Base-by-base conservation (phyloP, 2,329 filamentous ascomycete species). In the Teratosphaeria pseudoeucalypti region DNA sequence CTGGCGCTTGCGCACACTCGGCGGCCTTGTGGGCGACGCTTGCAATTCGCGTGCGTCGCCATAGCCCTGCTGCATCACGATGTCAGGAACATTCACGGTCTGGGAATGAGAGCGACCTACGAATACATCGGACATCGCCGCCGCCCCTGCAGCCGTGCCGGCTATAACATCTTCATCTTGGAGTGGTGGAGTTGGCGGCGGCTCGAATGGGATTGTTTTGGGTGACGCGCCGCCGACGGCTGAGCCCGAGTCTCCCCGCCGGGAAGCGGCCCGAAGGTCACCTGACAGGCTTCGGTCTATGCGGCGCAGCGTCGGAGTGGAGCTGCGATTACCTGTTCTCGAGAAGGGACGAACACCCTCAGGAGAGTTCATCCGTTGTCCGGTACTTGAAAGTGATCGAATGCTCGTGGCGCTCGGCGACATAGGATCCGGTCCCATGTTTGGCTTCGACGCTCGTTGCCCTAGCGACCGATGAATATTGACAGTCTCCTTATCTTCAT, bases 1-100 rank as follows among this genome's bases (percentile, higher is more conserved):
- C 76, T 96, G 94, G 72, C 92, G 89, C 72, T 92, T 92, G 68
- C 92, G 92, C 83, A 99, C 89, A 79, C 91, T 96, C 71, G 92
- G 90, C 68, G 94, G 92, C 75, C 92, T 86, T 67, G 90, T 95
- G 58, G 94, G 94, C 70, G 94, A 97, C 70, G 88, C 63, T 71
- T 92, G 91, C 73, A 91, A 95, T 72, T 86, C 86, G 72, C 88
- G 89, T 76, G 89, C 90, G 78, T 95, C 90, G 77, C 92, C 92
- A 79, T 85, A 92, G 77, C 90, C 92, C 83, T 96, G 91, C 92
- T 96, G 78, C 26, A 66, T 58, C 61, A 66, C 16, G 6, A 10
- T 71, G 58, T 64, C 52, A 65, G 65, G 55, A 58, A 43, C 26
- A 55, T 59, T 53, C 64, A 60, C 56, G 58, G 59, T 47, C 29